phyloP scores from a whole-genome alignment of 192 early-diverging fungal species.

The Podila minutissima region DNA sequence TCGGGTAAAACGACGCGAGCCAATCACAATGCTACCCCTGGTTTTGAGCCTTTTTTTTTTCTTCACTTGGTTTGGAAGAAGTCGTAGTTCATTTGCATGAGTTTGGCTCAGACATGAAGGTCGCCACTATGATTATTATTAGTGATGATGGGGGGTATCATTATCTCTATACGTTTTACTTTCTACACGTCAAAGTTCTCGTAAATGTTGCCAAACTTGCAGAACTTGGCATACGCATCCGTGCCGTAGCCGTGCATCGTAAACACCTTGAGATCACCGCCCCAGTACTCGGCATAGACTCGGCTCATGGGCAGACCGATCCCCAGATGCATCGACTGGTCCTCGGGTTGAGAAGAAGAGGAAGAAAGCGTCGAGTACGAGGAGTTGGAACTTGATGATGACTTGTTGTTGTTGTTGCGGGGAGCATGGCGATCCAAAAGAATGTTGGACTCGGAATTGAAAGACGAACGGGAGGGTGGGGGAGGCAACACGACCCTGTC shows the following conservation, averaged over 20 bases:
- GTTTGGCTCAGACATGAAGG: too few relatives aligned
- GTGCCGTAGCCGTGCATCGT: conserved; percentile 91
- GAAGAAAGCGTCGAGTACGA: conserved; percentile 18
- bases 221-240: conserved; percentile 89
- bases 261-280: conserved; percentile 81
- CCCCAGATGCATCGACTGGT: conserved; percentile 68
- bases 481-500: background rate
- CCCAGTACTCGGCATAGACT: conserved; percentile 97
- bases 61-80: too few relatives aligned
- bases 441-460: background rate
- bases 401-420: background rate
- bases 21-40: too few relatives aligned
- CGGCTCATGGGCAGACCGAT: conserved; percentile 91
- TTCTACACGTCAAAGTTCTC: conserved; percentile 61
- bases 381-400: background rate
- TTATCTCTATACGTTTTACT: too few relatives aligned
- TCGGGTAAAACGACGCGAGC: too few relatives aligned
- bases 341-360: conserved; percentile 2
- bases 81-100: too few relatives aligned
- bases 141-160: too few relatives aligned
- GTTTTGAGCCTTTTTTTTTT: too few relatives aligned
- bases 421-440: background rate
- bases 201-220: conserved; percentile 70
- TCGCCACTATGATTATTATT: too few relatives aligned
- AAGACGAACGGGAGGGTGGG: conserved; percentile 5